Base-by-base conservation (phyloP, 345 rosid species). In the Heritiera littoralis region DNA sequence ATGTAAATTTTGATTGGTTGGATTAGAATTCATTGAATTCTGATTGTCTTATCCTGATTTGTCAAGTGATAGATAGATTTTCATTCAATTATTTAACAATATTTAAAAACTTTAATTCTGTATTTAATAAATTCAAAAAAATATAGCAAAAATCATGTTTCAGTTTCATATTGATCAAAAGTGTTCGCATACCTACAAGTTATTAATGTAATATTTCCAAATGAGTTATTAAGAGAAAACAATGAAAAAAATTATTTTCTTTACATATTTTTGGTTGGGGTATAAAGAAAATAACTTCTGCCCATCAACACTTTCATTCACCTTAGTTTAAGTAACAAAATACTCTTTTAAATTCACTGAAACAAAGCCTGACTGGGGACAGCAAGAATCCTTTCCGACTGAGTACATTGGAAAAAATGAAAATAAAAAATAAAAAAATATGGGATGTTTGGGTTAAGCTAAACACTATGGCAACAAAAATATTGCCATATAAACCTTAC, bases 381-480 rank as follows among this genome's bases (percentile, higher is more conserved):
- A 68, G 51, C 54, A 11, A 68, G 73, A 68, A 63, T 68, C 55
- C 54, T 68, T 68, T 17, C 35, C 17, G 32, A 45, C 30, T 69
- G 48, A 69, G 74, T 72, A 52, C 28, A 10, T 52, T 14, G 23
- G 46, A 5, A 35, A 32, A 51, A 32, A 23, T 28, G 65, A 23
- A 72, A 49, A 71, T 30, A 41, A 48, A 48, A 23, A 23, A 67
- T 43, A 6, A 49, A 71, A 71, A 71, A 49, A 23, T 30, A 28
- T 6, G 45, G 61, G 63, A 72, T 72, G 76, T 72, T 72, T 72
- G 76, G 63, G 30, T 72, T 52, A 52, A 9, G 76, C 61, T 52
- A 72, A 72, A 15, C 61, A 52, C 7, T 2, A 8, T 13, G 20
- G 30, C 15, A 72, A 51, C 14, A 51, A 15, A 51, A 72, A 72